Conservation (phyloP, 2,329 filamentous ascomycete species). For the Penicillium sp. region DNA sequence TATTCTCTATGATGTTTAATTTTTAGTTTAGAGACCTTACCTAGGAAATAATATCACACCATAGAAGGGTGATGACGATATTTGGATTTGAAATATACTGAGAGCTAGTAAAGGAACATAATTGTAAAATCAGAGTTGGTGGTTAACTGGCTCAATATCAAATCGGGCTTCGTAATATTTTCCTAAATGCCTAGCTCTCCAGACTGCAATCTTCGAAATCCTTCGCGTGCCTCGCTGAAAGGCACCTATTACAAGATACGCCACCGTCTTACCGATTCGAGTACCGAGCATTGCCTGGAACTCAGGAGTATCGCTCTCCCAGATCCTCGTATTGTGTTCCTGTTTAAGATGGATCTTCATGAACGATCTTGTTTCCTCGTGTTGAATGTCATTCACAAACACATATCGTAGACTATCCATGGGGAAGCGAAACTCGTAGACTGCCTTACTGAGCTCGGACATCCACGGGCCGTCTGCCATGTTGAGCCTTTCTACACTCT, state of each 20-base stretch:
- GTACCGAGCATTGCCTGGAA: background rate
- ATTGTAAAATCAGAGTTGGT: too few species aligned
- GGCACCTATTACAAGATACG: background rate
- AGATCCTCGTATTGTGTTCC: background rate
- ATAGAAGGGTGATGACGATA: too few species aligned
- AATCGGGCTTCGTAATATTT: background rate
- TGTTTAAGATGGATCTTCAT: background rate
- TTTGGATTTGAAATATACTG: too few species aligned
- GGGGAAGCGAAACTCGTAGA: slow-evolving; percentile 1
- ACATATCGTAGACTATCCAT: background rate
- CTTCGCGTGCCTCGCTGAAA: background rate
- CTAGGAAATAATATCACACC: too few species aligned
- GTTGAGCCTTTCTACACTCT: background rate
- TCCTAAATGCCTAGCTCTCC: background rate
- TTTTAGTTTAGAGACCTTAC: too few species aligned
- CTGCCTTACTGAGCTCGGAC: background rate
- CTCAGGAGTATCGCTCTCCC: background rate
- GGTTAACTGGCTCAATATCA: background rate
- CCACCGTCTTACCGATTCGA: background rate
- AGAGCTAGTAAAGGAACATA: too few species aligned
- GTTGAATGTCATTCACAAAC: background rate
- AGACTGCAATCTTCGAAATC: background rate
- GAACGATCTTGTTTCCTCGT: background rate
- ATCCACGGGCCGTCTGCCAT: background rate
- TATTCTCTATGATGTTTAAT: too few species aligned